These are phyloP conservation scores for Marasmius sp. DNA, from an alignment of 1,284 basidiomycete genomes.

Conservation along the genomic window DNA sequence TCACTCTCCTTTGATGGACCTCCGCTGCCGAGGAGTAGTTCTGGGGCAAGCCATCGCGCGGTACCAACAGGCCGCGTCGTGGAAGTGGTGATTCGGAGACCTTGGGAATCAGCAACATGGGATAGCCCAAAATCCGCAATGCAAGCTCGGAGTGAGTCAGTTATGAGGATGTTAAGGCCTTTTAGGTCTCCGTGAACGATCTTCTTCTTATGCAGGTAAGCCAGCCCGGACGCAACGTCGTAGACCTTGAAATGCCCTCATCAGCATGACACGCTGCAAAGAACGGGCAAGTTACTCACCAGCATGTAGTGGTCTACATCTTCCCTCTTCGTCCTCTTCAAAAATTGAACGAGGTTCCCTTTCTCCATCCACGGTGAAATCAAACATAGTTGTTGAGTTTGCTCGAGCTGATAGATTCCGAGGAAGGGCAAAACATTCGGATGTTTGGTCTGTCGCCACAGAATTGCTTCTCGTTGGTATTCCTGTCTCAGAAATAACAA, in stretches of 20 bases:
- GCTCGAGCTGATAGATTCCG: conserved; percentile 1
- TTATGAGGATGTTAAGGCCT: not conserved
- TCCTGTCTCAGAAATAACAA: not conserved
- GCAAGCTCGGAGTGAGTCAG: not conserved
- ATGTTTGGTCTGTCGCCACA: conserved; percentile 5
- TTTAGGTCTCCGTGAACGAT: not conserved
- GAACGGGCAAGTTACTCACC: not conserved
- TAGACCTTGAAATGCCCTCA: not conserved
- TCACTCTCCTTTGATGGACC: not conserved
- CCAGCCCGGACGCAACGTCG: not conserved
- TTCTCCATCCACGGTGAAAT: conserved; percentile 8
- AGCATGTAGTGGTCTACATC: not conserved
- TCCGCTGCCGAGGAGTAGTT: not conserved
- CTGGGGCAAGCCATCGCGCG: not conserved
- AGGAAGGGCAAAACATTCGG: conserved; percentile 2
- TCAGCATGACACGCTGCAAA: not conserved
- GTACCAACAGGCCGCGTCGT: not conserved
- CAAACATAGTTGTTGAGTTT: conserved; percentile 9
- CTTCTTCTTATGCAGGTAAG: not conserved
- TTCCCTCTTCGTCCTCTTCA: not conserved
- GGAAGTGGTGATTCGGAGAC: not conserved
- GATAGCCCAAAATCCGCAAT: not conserved
- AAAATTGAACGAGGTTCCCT: not conserved
- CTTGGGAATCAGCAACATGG: not conserved
- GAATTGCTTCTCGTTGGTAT: not conserved